These are phyloP conservation scores for Talinum fruticosum DNA, from an alignment of 148 eudicot species.

Conservation along the genomic window DNA sequence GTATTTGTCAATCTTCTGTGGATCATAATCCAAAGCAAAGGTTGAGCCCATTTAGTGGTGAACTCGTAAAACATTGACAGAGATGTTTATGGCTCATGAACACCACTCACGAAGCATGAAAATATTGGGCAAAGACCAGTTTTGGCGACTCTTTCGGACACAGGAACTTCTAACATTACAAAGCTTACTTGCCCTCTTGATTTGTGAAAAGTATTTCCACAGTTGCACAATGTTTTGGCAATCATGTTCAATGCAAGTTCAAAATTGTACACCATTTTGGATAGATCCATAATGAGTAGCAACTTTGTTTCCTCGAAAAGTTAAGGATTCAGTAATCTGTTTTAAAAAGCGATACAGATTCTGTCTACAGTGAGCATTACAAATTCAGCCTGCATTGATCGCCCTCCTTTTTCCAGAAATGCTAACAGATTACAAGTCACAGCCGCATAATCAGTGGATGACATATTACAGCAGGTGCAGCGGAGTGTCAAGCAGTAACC, in stretches of 20 bases:
- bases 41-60: neutral
- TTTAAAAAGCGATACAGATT: too few species aligned
- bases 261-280: neutral
- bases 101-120: too few species aligned
- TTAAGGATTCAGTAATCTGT: too few species aligned
- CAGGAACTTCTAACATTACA: neutral
- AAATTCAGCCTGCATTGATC: neutral
- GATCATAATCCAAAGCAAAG: neutral
- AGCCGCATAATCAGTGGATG: neutral
- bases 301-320: neutral
- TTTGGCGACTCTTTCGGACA: neutral
- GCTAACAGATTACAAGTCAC: neutral
- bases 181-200: neutral
- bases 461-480: neutral
- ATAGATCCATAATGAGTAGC: neutral
- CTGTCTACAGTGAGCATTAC: neutral
- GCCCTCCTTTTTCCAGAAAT: neutral
- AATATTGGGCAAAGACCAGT: neutral
- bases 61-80: neutral
- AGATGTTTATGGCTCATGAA: too few species aligned
- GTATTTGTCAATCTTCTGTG: neutral
- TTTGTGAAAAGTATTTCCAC: neutral
- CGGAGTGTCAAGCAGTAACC: neutral
- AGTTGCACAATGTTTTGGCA: constrained; percentile 7
- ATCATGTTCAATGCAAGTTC: neutral